These are phyloP conservation scores for Conoideocrella luteorostrata DNA, from an alignment of 2,329 filamentous ascomycete species.

Conservation along the genomic window DNA sequence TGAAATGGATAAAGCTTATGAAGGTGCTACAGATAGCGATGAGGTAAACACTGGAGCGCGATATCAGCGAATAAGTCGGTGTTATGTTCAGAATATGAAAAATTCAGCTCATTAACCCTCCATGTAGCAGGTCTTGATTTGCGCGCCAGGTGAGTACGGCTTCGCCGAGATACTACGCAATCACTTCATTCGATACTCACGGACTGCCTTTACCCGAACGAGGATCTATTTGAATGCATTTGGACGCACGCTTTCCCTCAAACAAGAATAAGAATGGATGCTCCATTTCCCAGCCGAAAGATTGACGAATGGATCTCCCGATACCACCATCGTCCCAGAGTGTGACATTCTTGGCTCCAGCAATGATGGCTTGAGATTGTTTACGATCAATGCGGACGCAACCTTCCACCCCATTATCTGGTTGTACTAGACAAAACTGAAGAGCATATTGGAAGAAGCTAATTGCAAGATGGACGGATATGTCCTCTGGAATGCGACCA, in stretches of 20 bases:
- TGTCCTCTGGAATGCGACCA: neutral
- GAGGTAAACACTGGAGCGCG: neutral
- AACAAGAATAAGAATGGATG: conserved; percentile 1
- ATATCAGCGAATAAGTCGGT: too few species aligned
- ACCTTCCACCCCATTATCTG: neutral
- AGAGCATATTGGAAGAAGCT: neutral
- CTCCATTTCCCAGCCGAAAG: neutral
- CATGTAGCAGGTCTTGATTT: neutral
- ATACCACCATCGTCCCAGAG: neutral
- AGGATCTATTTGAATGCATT: neutral
- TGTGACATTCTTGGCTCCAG: neutral
- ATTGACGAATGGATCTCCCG: neutral
- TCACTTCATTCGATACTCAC: neutral
- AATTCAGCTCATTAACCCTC: too few species aligned
- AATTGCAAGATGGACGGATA: conserved; percentile 1
- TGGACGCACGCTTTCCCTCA: neutral
- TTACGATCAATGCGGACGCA: neutral
- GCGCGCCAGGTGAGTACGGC: conserved; percentile 1
- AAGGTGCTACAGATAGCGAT: conserved; percentile 1
- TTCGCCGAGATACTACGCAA: neutral
- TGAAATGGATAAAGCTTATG: neutral
- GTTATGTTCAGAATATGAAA: too few species aligned
- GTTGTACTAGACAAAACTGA: neutral
- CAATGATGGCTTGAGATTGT: neutral
- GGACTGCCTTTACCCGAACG: neutral